Conservation (phyloP, 208 protist species). For the Spongospora subterranea region DNA sequence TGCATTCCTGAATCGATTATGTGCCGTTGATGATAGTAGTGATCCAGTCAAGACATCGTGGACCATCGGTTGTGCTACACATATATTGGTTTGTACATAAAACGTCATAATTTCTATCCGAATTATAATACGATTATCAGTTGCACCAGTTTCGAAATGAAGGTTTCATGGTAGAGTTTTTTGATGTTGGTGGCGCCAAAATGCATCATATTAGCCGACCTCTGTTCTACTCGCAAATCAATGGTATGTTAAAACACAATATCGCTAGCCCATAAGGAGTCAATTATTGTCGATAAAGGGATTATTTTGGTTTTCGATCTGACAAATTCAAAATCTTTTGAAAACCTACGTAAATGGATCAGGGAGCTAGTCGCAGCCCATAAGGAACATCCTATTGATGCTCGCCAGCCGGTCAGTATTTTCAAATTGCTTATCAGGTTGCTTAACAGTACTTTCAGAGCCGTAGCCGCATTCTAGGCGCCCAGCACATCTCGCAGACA, state of each 20-base stretch:
- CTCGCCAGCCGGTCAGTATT: background rate
- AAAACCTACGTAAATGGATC: conserved; percentile 43
- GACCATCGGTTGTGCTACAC: conserved; percentile 25
- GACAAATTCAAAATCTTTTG: conserved; percentile 46
- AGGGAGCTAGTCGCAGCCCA: background rate
- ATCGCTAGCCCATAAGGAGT: background rate
- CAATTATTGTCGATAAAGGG: background rate
- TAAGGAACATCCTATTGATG: conserved; percentile 7
- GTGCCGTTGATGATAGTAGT: background rate
- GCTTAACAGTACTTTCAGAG: background rate
- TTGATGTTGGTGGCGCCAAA: conserved; percentile 51
- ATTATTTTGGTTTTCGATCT: conserved; percentile 49
- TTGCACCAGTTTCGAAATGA: background rate
- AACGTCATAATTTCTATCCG: background rate
- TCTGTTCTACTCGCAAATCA: conserved; percentile 46
- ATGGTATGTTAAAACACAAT: conserved; percentile 10
- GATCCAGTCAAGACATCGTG: conserved; percentile 32
- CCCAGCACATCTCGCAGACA: background rate
- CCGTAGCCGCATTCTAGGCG: background rate
- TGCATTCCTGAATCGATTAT: conserved; percentile 22
- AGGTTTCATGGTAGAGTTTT: conserved; percentile 36
- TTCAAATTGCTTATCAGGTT: background rate
- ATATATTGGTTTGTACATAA: background rate
- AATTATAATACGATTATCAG: background rate
- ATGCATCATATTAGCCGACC: conserved; percentile 25